Evolutionary conservation across 257 asterid species (phyloP), one percentile per base, ranked within the genome.

Genomic region (Thymus quinquecostatus): DNA sequence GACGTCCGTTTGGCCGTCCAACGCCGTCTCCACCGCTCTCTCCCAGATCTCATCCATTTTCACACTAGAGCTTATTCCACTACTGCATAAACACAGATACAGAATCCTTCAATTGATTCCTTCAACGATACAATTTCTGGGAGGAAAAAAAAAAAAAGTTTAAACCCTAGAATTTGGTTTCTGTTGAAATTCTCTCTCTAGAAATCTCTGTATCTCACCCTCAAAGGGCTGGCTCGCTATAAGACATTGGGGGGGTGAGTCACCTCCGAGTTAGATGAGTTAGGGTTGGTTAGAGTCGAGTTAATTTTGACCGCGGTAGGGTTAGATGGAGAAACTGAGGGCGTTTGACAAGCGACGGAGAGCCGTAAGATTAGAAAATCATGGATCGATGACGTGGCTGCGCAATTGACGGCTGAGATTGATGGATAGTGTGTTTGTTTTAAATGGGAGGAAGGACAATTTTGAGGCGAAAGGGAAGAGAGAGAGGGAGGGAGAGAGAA

Each of bases 41-140:
- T 89, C 97, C 97, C 98, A 93, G 82, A 87, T 89, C 91, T 89
- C 96, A 72, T 93, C 97, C 98, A 93, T 93, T 67, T 68, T 69
- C 68, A 11, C 6, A 55, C 27, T 77, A 70, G 71, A 34, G 51
- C 55, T 68, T 50, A 28, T 58, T 54, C 7, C 59, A 40, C 57
- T 44, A 67, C 64, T 50, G 56, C 61, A 14, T 36, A 59, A 74
- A 59, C 56, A 61, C 76, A 61, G 71, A 21, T 43, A 47, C 34
- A 45, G 57, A 8, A 66, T 43, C 40, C 59, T 6, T 30, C 3
- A 41, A 64, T 32, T 33, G 45, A 69, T 56, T 48, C 11, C 58
- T 59, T 64, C 8, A 30, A 69, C 38, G 33, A 62, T 5, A 30
- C 3, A 51, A 56, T 41, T 68, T 47, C 13, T 60, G 56, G 57